A percentile compares a stretch with the other conserved stretches of the same genome.
These are phyloP conservation scores for Mycosphaerella sp. DNA, from an alignment of 2,329 filamentous ascomycete genomes.

Conservation along the genomic window DNA sequence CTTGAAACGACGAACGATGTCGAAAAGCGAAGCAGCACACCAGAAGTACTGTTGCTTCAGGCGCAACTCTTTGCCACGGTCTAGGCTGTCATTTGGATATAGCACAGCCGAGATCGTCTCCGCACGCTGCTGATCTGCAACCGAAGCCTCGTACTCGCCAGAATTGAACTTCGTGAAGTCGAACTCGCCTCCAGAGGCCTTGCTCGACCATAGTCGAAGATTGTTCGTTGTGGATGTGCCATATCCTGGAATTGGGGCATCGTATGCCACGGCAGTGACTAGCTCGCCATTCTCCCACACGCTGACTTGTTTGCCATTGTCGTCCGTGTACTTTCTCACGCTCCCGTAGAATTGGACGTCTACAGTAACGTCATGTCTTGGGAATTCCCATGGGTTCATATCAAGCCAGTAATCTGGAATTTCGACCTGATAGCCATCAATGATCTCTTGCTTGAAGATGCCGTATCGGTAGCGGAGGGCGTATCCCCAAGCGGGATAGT, in stretches of 20 bases:
- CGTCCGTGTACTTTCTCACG: constrained; percentile 67
- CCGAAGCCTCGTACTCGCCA: constrained; percentile 95
- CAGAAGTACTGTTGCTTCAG: constrained; percentile 99
- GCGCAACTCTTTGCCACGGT: constrained; percentile 91
- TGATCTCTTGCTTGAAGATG: constrained; percentile 99
- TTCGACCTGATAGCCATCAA: constrained; percentile 96
- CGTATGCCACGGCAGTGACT: constrained; percentile 86
- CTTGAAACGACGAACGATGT: constrained; percentile 97
- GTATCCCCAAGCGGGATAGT: constrained; percentile 97
- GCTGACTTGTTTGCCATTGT: constrained; percentile 62
- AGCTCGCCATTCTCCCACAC: constrained; percentile 91
- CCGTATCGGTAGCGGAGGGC: constrained; percentile 85
- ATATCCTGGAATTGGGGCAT: constrained; percentile 81
- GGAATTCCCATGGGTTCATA: constrained; percentile 99
- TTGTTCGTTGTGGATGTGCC: constrained; percentile 91
- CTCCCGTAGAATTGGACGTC: constrained; percentile 95
- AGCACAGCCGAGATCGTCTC: constrained; percentile 97
- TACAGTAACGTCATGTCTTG: constrained; percentile 87
- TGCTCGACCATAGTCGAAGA: constrained; percentile 93
- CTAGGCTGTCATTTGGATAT: constrained; percentile 96
- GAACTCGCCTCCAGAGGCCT: constrained; percentile 93
- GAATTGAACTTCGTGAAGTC: constrained; percentile 99
- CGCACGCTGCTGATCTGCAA: constrained; percentile 96
- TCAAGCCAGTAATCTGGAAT: constrained; percentile 99
- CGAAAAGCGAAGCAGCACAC: constrained; percentile 92